Percentiles rank a stretch among this genome's conserved stretches.
phyloP scores from a whole-genome alignment of 2,329 filamentous ascomycete genomes.

The Aspergillus carbonarius region DNA sequence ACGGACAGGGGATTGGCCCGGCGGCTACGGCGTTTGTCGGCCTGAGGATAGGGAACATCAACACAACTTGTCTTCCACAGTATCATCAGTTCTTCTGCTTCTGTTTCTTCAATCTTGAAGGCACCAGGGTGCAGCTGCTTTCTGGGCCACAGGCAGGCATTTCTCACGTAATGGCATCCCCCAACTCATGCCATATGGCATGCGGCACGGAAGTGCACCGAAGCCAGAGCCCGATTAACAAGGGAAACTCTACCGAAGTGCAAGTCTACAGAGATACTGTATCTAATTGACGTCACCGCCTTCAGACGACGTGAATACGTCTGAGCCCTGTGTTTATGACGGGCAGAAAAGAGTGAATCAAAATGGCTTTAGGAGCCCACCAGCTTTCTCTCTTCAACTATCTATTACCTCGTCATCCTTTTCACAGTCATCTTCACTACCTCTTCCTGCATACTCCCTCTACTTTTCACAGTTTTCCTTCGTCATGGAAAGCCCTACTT shows the following conservation, averaged over 20 bases:
- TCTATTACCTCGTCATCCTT: neutral
- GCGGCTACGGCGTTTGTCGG: neutral
- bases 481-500: neutral
- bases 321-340: neutral
- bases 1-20: neutral
- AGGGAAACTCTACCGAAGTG: neutral
- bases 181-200: no score
- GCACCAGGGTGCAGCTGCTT: no score
- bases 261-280: neutral
- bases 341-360: neutral
- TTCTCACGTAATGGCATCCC: no score
- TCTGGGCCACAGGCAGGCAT: no score
- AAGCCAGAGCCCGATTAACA: neutral
- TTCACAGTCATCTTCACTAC: neutral
- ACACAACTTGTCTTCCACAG: no score
- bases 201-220: neutral
- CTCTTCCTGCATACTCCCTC: neutral
- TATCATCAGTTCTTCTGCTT: no score
- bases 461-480: neutral
- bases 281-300: neutral
- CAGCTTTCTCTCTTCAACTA: neutral
- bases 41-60: neutral
- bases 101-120: no score
- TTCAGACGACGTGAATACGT: neutral
- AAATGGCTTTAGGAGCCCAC: neutral